A percentile compares a stretch with the other conserved stretches of the same genome.
Evolutionary conservation across 108 stramenopile genomes (phyloP).

Genomic region (Schizochytrium sp.): DNA sequence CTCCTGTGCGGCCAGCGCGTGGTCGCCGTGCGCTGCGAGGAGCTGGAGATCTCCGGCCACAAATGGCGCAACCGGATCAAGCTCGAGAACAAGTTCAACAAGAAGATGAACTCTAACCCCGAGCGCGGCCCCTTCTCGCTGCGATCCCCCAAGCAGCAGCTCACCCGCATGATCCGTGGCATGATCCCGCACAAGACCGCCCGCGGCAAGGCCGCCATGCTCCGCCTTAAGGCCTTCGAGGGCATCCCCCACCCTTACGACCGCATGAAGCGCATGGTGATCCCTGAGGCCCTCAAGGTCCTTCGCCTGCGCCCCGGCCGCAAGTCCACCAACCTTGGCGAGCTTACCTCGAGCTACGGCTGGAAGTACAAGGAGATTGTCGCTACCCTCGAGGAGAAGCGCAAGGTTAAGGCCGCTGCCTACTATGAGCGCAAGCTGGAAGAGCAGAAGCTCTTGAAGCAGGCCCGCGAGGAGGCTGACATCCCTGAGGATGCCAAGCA

Average conservation of each 20-base stretch:
- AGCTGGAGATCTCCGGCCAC: slow-evolving; percentile 83
- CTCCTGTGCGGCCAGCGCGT: slow-evolving; percentile 93
- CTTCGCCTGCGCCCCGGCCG: slow-evolving; percentile 74
- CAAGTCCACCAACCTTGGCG: slow-evolving; percentile 83
- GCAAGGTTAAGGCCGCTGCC: slow-evolving; percentile 80
- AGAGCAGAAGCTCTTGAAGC: slow-evolving; percentile 25
- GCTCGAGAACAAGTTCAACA: slow-evolving; percentile 90
- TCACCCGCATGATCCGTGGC: slow-evolving; percentile 97
- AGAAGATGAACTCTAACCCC: slow-evolving; percentile 98
- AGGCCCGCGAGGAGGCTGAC: slow-evolving; percentile 22
- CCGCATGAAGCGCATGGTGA: slow-evolving; percentile 95
- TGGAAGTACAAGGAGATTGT: slow-evolving; percentile 96
- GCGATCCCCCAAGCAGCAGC: slow-evolving; percentile 88
- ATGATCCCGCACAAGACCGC: slow-evolving; percentile 97
- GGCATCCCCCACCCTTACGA: slow-evolving; percentile 96
- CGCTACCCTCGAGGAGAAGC: slow-evolving; percentile 75
- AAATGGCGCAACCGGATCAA: slow-evolving; percentile 48
- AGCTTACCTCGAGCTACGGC: slow-evolving; percentile 80
- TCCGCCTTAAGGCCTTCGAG: slow-evolving; percentile 90
- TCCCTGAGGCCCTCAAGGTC: slow-evolving; percentile 90
- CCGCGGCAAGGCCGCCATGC: slow-evolving; percentile 84
- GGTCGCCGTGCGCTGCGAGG: slow-evolving; percentile 92
- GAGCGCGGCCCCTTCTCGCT: slow-evolving; percentile 89
- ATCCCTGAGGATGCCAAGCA: background rate
- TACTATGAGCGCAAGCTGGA: slow-evolving; percentile 91